Conservation (phyloP, 345 rosid genomes). For the Bruguiera sexangula region DNA sequence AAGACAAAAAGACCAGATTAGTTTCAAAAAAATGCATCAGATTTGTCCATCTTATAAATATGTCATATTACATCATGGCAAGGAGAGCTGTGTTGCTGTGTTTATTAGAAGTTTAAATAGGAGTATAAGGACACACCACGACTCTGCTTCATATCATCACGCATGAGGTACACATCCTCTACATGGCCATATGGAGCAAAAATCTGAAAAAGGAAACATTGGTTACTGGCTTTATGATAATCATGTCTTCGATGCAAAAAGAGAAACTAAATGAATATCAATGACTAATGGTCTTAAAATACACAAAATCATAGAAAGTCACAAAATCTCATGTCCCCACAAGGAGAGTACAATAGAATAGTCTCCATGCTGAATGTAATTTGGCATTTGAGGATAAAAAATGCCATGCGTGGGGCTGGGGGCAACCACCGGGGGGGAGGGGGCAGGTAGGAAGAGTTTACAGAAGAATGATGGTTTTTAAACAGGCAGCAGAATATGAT, state of each 20-base stretch:
- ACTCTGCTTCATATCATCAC: conserved; percentile 91
- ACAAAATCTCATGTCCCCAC: not conserved
- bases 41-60: no score
- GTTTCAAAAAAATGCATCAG: not conserved
- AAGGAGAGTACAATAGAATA: not conserved
- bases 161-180: conserved; percentile 99
- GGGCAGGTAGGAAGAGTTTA: not conserved
- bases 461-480: conserved; percentile 1
- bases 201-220: conserved; percentile 45
- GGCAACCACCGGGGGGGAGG: no score
- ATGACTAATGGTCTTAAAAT: not conserved
- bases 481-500: conserved; percentile 13
- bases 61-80: not conserved
- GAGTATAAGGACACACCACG: conserved; percentile 57
- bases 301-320: not conserved
- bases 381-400: not conserved
- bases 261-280: not conserved
- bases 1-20: not conserved
- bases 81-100: not conserved
- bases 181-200: conserved; percentile 82
- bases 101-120: no score
- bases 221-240: conserved; percentile 4
- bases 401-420: not conserved
- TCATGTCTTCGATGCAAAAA: not conserved
- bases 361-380: no score